Conservation (phyloP, 129 eudicot species). For the Saposhnikovia divaricata region DNA sequence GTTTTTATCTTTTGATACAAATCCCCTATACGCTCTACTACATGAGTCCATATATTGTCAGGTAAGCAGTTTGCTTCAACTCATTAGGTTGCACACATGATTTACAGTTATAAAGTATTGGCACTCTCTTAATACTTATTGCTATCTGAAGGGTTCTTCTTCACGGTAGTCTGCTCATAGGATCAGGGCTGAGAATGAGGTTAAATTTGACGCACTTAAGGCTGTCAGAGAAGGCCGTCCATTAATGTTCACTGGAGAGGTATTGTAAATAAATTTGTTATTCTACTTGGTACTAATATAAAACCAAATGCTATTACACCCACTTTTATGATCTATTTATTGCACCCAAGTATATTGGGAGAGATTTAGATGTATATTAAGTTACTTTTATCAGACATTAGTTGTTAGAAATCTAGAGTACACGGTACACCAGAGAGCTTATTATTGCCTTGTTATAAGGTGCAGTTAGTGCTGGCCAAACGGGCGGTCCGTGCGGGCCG, state of each 20-base stretch:
- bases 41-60: constrained; percentile 95
- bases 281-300: constrained; percentile 1
- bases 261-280: constrained; percentile 10
- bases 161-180: constrained; percentile 89
- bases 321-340: not conserved
- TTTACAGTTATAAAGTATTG: not conserved
- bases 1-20: constrained; percentile 63
- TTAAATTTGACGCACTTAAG: constrained; percentile 59
- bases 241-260: constrained; percentile 84
- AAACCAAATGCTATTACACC: not conserved
- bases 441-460: not conserved
- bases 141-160: constrained; percentile 63
- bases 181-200: constrained; percentile 43
- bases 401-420: not conserved
- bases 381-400: not conserved
- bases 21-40: constrained; percentile 78
- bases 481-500: too few relatives aligned
- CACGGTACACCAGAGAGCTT: not conserved
- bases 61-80: constrained; percentile 24
- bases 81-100: not conserved
- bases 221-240: constrained; percentile 80
- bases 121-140: not conserved
- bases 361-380: not conserved
- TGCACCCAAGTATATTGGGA: not conserved
- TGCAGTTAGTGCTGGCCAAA: too few relatives aligned